These are phyloP conservation scores for Boletus pseudopeckii DNA, from an alignment of 768 basidiomycete genomes.

Conservation along the genomic window DNA sequence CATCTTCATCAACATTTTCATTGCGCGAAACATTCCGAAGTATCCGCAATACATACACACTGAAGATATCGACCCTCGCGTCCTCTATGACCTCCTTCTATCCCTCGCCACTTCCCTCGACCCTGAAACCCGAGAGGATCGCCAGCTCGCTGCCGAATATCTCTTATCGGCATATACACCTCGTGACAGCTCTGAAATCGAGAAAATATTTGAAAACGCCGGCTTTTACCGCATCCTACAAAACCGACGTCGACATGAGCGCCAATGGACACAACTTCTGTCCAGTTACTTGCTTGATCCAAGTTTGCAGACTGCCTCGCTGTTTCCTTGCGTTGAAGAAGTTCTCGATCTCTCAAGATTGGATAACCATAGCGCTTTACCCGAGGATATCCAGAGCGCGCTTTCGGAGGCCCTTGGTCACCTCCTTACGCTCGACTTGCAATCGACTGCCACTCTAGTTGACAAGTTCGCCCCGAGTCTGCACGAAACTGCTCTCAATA, in stretches of 20 bases:
- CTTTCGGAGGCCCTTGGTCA: slow-evolving; percentile 60
- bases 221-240: slow-evolving; percentile 92
- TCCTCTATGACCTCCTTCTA: slow-evolving; percentile 72
- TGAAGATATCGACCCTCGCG: slow-evolving; percentile 50
- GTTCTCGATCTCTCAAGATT: slow-evolving; percentile 49
- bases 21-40: slow-evolving; percentile 95
- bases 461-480: slow-evolving; percentile 63
- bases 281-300: slow-evolving; percentile 74
- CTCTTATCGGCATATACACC: slow-evolving; percentile 90
- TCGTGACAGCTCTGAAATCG: slow-evolving; percentile 64
- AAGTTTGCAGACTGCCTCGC: slow-evolving; percentile 51
- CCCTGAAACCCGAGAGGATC: slow-evolving; percentile 80
- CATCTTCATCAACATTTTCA: slow-evolving; percentile 91
- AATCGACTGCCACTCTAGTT: slow-evolving; percentile 67
- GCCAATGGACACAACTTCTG: slow-evolving; percentile 71
- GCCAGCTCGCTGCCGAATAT: slow-evolving; percentile 92
- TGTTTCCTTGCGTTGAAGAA: slow-evolving; percentile 66
- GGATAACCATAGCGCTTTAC: slow-evolving; percentile 47
- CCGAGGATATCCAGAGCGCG: slow-evolving; percentile 51
- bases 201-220: slow-evolving; percentile 70
- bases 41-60: slow-evolving; percentile 77
- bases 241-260: slow-evolving; percentile 72
- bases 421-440: slow-evolving; percentile 59
- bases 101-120: slow-evolving; percentile 76
- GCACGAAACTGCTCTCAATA: slow-evolving; percentile 61